Base-by-base conservation (phyloP, 805 yeast genomes). In the Saturnispora sekii region DNA sequence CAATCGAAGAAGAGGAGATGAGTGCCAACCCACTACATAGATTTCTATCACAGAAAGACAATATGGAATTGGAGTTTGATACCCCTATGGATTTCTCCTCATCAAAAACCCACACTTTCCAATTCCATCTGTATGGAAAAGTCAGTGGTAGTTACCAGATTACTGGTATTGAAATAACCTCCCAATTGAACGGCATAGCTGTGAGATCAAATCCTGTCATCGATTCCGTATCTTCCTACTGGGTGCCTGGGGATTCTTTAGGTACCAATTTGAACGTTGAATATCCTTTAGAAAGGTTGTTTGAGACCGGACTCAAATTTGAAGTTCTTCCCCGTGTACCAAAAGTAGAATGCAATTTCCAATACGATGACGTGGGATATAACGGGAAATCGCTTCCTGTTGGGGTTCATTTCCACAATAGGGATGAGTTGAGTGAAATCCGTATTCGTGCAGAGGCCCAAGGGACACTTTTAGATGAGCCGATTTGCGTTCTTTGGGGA, bases 301-400 rank as follows among this genome's bases (percentile, higher is more conserved):
- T 15, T 7, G 35, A 15, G 12, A 15, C 16, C 4, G 21, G 14
- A n/a, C 47, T 36, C 38, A 39, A 17, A 17, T 57, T 60, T 46
- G 63, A 63, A 32, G 58, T 68, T 3, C 52, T 67, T 7, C 74
- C 76, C 12, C 62, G 68, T 40, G 53, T 62, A 3, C 76, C 76
- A 5, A 53, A 61, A 3, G 56, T 65, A 0, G 56, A 51, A 15
- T 53, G 65, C 4, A 38, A 38, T 0, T 43, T 67, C 6, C 51
- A 49, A 1, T 49, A 57, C 16, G 41, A 57, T 0, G 59, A 62
- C 6, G 45, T 48, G 36, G 65, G 61, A 1, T 57, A 58, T 37
- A 52, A 55, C 29, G 69, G 69, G 10, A 68, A 68, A 44, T 48
- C 40, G 0, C 51, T 62, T 17, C 53, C 55, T 1, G 46, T 60